Evolutionary conservation across 345 rosid species (phyloP).

Genomic region (Citrus hindsii): DNA sequence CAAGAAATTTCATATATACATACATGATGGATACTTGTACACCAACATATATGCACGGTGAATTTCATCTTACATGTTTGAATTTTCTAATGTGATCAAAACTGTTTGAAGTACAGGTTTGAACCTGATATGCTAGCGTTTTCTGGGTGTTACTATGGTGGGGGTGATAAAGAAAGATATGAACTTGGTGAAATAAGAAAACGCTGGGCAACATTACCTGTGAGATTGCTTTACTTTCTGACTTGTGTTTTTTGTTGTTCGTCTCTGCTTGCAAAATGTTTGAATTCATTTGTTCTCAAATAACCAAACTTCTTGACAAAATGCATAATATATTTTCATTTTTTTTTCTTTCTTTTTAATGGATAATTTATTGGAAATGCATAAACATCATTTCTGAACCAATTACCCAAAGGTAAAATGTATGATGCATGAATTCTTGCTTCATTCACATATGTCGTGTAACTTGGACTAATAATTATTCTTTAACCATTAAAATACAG

Average conservation of each 20-base stretch:
- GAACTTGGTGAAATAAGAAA: constrained; percentile 93
- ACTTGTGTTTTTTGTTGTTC: background rate
- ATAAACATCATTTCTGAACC: background rate
- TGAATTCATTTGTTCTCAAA: background rate
- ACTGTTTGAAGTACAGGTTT: constrained; percentile 47
- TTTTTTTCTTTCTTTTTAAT: background rate
- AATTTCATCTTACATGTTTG: background rate
- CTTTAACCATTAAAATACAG: constrained; percentile 33
- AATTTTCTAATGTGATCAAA: constrained; percentile 1
- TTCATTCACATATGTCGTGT: background rate
- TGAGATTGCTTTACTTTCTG: constrained; percentile 40
- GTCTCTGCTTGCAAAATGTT: background rate
- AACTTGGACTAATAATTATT: background rate
- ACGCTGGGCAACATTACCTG: constrained; percentile 96
- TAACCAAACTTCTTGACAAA: background rate
- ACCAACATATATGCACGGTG: background rate
- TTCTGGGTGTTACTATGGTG: constrained; percentile 98
- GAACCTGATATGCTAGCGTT: constrained; percentile 99
- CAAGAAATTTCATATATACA: no score
- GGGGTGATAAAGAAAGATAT: constrained; percentile 91
- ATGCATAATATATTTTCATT: background rate
- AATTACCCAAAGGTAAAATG: background rate
- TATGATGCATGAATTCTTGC: background rate
- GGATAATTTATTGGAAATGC: background rate
- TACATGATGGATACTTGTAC: background rate